A percentile compares a stretch with the other conserved stretches of the same genome.
These are phyloP conservation scores for Xylaria sp. DNA, from an alignment of 2,329 filamentous ascomycete species.

Conservation along the genomic window DNA sequence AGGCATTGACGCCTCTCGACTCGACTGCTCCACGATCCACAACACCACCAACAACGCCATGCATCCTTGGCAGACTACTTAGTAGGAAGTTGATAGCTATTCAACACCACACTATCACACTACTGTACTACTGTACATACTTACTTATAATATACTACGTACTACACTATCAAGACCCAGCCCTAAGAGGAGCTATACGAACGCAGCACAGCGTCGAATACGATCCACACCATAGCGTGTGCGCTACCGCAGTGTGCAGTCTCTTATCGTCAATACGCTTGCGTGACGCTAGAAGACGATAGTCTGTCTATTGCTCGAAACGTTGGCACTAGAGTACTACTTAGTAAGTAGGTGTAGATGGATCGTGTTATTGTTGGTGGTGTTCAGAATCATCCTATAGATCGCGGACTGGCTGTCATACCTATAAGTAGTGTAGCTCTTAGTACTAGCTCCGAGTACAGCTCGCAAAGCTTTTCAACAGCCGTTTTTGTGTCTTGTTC, in stretches of 20 bases:
- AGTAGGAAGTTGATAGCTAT: conserved; percentile 24
- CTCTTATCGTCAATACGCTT: conserved; percentile 7
- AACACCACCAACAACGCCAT: conserved; percentile 14
- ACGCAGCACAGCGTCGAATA: conserved; percentile 22
- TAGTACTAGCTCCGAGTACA: not conserved
- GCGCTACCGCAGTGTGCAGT: not conserved
- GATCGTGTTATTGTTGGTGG: not conserved
- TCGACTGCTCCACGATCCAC: conserved; percentile 30
- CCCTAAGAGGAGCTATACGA: conserved; percentile 17
- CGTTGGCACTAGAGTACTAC: not conserved
- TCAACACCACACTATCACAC: too few relatives aligned
- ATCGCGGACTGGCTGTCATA: not conserved
- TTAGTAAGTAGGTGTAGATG: too few relatives aligned
- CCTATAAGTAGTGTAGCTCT: not conserved
- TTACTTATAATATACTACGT: too few relatives aligned
- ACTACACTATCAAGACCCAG: not conserved
- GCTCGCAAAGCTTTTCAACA: not conserved
- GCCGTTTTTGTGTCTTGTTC: not conserved
- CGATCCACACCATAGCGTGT: conserved; percentile 28
- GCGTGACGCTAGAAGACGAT: not conserved
- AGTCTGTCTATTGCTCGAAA: conserved; percentile 1
- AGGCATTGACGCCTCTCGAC: too few relatives aligned
- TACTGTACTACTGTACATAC: too few relatives aligned
- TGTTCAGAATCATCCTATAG: not conserved
- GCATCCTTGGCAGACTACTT: conserved; percentile 15